Evolutionary conservation across 305 asterid genomes (phyloP), one percentile per base, ranked within the genome.

Genomic region (Fraxinus albicans): DNA sequence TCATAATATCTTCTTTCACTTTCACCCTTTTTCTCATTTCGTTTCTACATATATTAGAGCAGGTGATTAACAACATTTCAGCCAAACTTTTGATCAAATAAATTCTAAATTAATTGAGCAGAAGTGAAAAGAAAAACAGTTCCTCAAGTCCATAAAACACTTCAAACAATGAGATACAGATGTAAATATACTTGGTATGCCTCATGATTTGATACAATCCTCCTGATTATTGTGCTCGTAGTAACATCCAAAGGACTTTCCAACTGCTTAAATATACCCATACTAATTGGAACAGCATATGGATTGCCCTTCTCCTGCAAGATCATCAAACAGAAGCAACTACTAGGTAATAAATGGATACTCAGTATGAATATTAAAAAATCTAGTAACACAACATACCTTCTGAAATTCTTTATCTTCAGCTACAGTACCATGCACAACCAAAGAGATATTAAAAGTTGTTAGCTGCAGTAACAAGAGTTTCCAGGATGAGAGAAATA

Each of bases 241-340:
- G 98, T 91, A 80, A 96, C 90, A 77, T 96, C 99, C 87, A 93
- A 89, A 80, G 99, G 97, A 86, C 98, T 93, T 76, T 94, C 98
- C 86, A 96, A 84, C 79, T 87, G 86, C 91, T 91, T 87, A 83
- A 91, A 89, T 81, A 96, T 92, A 73, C 92, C 98, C 89, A 92
- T 74, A 90, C 92, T 87, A 73, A 90, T 91, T 73, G 98, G 97
- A 82, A 94, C 93, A 79, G 91, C 92, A 87, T 96, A 96, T 25
- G 97, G 97, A 86, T 93, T 93, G 84, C 88, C 86, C 88, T 90
- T 85, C 75, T 93, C 99, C 98, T 94, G 85, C 81, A 86, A 78
- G 80, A 77, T 35, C 47, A 85, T 77, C 84, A 79, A 78, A 82
- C 72, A 74, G 82, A 44, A 79, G 74, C 67, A 69, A 86, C 42